Evolutionary conservation across 331 rosid species (phyloP), one percentile per base, ranked within the genome.

Genomic region (Telfairia occidentalis): DNA sequence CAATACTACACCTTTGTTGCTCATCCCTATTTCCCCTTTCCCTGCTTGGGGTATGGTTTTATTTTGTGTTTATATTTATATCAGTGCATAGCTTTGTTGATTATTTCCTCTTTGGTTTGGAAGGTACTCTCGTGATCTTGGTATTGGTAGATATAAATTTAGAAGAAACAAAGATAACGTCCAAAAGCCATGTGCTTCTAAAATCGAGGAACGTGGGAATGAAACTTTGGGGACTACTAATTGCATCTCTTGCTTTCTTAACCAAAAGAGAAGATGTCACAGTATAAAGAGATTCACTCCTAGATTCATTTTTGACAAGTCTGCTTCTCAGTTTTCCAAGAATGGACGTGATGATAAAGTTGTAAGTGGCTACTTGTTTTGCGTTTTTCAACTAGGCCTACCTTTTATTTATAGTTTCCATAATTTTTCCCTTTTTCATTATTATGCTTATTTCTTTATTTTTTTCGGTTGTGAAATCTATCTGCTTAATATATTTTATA

Each of bases 181-280:
- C 52, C 80, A 78, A 85, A 87, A 82, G 65, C 89, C 76, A 8
- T 53, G 57, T 66, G 61, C 82, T 49, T 84, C 86, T 53, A 38
- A 82, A 18, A 66, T 83, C 37, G 76, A 84, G 19, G 89, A 86
- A 74, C 84, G 83, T 23, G 76, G 79, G 69, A 24, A 76, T n/a
- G 81, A 61, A 38, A 71, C 86, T 63, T 57, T 49, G 52, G 70
- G 75, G 38, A 84, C 61, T 49, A 79, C 64, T 50, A 73, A 63
- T 38, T 80, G 89, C 80, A 66, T 79, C 45, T 82, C 92, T 77
- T 85, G 96, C 84, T 87, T 88, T 65, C 81, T 81, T 77, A 75
- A 79, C 82, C 85, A 73, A 26, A 84, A 64, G 75, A 83, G 75
- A 58, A 74, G 80, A 77, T 78, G 78, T 75, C 76, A 78, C 19